Percentiles rank a stretch among this genome's conserved stretches.
phyloP scores from a whole-genome alignment of 2,329 filamentous ascomycete species.

The Alternaria triticimaculans region DNA sequence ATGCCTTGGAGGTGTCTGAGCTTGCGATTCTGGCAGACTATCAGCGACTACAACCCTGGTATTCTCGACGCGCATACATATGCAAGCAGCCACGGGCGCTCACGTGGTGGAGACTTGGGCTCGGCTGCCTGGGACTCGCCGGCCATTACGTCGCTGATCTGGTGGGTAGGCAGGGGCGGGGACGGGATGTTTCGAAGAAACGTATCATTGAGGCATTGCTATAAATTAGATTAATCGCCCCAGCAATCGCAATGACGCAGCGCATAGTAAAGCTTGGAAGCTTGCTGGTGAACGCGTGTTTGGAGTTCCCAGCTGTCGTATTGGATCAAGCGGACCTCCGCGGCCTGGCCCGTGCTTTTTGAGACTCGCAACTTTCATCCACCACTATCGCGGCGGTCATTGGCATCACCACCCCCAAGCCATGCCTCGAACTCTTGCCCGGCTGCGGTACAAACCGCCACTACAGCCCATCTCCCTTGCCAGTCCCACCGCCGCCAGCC shows the following conservation, averaged over 20 bases:
- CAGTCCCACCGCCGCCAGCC: constrained; percentile 8
- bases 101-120: constrained; percentile 30
- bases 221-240: background rate
- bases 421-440: constrained; percentile 41
- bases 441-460: constrained; percentile 33
- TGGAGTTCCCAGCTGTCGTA: constrained; percentile 17
- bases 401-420: constrained; percentile 20
- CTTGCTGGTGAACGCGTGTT: constrained; percentile 8
- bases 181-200: background rate
- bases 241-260: constrained; percentile 4
- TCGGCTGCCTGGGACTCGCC: constrained; percentile 18
- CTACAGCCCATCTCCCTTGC: constrained; percentile 24
- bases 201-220: constrained; percentile 12
- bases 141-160: constrained; percentile 31
- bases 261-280: constrained; percentile 20
- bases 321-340: constrained; percentile 25
- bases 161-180: background rate
- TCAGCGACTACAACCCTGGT: background rate
- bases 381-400: background rate
- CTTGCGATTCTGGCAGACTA: constrained; percentile 73
- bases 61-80: constrained; percentile 31
- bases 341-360: constrained; percentile 13
- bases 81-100: constrained; percentile 49
- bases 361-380: constrained; percentile 18
- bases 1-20: constrained; percentile 87